These are phyloP conservation scores for Penicillium decumbens DNA, from an alignment of 2,329 filamentous ascomycete species.

Conservation along the genomic window DNA sequence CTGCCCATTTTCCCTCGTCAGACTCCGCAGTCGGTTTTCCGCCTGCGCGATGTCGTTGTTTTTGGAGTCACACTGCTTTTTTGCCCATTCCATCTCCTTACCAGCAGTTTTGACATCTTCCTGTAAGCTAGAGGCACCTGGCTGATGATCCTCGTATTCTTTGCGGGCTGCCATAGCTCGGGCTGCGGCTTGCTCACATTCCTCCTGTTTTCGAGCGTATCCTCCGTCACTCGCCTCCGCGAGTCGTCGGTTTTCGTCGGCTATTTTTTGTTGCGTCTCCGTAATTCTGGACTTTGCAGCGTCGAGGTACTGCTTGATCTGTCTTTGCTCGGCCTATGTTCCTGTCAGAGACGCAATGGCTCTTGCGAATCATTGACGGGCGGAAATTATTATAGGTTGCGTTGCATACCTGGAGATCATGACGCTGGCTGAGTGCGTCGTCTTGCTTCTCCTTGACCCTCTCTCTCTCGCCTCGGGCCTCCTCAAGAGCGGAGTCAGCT, in stretches of 20 bases:
- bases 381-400: neutral
- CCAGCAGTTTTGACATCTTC: constrained; percentile 35
- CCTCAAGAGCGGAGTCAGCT: constrained; percentile 43
- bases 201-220: constrained; percentile 56
- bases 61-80: constrained; percentile 41
- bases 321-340: constrained; percentile 61
- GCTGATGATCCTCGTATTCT: constrained; percentile 41
- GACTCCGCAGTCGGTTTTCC: constrained; percentile 47
- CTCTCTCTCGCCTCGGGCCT: constrained; percentile 46
- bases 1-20: constrained; percentile 57
- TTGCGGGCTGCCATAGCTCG: constrained; percentile 45
- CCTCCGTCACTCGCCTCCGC: constrained; percentile 65
- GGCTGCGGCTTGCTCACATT: constrained; percentile 57
- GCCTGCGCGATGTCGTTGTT: constrained; percentile 52
- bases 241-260: constrained; percentile 53
- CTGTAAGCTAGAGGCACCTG: constrained; percentile 33
- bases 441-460: constrained; percentile 51
- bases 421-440: constrained; percentile 51
- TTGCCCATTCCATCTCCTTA: constrained; percentile 24
- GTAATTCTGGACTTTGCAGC: constrained; percentile 45
- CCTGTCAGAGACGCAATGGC: constrained; percentile 6
- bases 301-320: constrained; percentile 58
- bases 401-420: constrained; percentile 47
- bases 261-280: constrained; percentile 45
- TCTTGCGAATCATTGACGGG: neutral